Evolutionary conservation across 331 rosid species (phyloP), one percentile per base, ranked within the genome.

Genomic region (Ulmus americana): DNA sequence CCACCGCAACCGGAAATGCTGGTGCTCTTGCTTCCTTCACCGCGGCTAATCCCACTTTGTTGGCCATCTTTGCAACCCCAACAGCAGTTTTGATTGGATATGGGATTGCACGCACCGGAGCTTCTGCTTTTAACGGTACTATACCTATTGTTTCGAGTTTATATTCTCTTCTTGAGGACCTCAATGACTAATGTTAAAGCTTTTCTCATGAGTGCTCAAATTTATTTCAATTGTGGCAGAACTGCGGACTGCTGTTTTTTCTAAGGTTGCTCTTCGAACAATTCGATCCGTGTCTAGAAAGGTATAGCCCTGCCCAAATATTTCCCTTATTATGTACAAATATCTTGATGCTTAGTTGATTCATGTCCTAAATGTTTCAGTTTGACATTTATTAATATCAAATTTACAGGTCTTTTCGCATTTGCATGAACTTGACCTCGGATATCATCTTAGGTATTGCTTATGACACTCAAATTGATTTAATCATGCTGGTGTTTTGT

Each of bases 91-190:
- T 94, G 77, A 80, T 87, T 68, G 97, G 97, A 65, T 94, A 94
- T 65, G 98, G 98, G 65, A 87, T 94, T 75, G 98, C 98, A 0
- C 98, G 98, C 28, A 10, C 84, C 0, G 84, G 97, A 39, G 86
- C 98, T 72, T 74, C 98, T 45, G 98, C 98, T 73, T 92, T 89
- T 86, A 94, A 90, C 48, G 95, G 98, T 94, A 94, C 85, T 83
- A 63, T 55, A n/a, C 61, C 57, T 76, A 77, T 77, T 81, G 76
- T 79, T 76, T 85, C 74, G 78, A 73, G 58, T 41, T 28, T 76
- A 59, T 64, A 73, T 70, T 69, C 53, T 11, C 64, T 22, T 64
- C 7, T 7, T 55, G 12, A 55, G 43, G 4, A 60, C 3, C 14
- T 40, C 35, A 60, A 28, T 48, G 66, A 15, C 47, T 70, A 18